Percentiles rank a stretch among this genome's conserved stretches.
Evolutionary conservation across 2,329 filamentous ascomycete species (phyloP).

Genomic region (Talaromyces rugulosus): DNA sequence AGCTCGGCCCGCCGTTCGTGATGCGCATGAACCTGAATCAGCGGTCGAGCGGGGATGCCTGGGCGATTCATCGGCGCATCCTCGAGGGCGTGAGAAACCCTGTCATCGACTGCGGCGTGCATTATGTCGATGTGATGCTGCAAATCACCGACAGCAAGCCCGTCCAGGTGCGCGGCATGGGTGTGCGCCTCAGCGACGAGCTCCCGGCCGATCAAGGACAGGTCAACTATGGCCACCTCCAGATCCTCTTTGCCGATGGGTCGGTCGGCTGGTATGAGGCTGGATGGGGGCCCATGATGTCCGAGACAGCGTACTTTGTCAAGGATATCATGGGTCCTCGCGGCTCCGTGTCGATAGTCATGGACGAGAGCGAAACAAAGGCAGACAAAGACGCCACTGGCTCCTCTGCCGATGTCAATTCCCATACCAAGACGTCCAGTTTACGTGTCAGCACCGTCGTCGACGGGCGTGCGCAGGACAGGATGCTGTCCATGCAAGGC

Average conservation of each 20-base stretch:
- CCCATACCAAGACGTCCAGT: slow-evolving; percentile 16
- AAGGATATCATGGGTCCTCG: slow-evolving; percentile 17
- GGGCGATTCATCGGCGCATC: slow-evolving; percentile 16
- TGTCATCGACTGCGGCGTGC: slow-evolving; percentile 16
- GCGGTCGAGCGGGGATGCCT: slow-evolving; percentile 15
- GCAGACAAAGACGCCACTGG: neutral
- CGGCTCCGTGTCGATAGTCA: slow-evolving; percentile 18
- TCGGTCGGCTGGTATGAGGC: slow-evolving; percentile 19
- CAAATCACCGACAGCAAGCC: slow-evolving; percentile 17
- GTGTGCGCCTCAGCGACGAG: slow-evolving; percentile 15
- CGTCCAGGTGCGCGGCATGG: slow-evolving; percentile 18
- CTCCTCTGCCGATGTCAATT: slow-evolving; percentile 14
- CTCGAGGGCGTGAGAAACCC: slow-evolving; percentile 15
- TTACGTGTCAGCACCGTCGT: slow-evolving; percentile 13
- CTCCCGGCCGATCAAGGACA: slow-evolving; percentile 12
- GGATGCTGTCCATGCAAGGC: slow-evolving; percentile 15
- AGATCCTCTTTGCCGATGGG: slow-evolving; percentile 16
- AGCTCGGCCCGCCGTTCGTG: slow-evolving; percentile 18
- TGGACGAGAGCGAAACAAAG: slow-evolving; percentile 11
- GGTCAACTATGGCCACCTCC: slow-evolving; percentile 18
- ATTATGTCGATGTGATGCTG: slow-evolving; percentile 19
- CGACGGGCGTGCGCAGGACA: slow-evolving; percentile 11
- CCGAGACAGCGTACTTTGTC: slow-evolving; percentile 18
- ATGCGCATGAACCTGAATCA: slow-evolving; percentile 20
- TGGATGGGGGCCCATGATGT: slow-evolving; percentile 19